Base-by-base conservation (phyloP, 2,329 filamentous ascomycete species). In the Stemphylium vesicarium region DNA sequence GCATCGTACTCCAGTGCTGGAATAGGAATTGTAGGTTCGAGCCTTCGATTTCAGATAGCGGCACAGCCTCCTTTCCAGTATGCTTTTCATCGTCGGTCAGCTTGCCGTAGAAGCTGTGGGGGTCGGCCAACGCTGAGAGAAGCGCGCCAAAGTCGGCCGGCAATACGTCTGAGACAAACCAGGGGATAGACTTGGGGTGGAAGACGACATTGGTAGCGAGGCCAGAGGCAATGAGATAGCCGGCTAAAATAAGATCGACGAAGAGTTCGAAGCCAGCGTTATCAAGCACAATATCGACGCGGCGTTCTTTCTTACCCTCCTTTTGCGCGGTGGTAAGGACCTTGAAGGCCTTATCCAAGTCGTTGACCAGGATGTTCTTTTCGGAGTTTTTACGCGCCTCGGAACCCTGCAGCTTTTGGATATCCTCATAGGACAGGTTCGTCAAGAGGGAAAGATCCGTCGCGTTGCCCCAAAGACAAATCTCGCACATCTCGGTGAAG, bases 221-320 rank as follows among this genome's bases (percentile, higher is more conserved):
- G 0, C 89, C 91, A 0, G 92, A 83, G 0, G 91, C 88, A 6
- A 99, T 82, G 12, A 99, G 82, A 73, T 96, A 99, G 0, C 93
- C 94, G 0, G 92, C 93, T 2, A 99, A 84, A 53, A 98, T 88
- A 9, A 99, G 83, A 71, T 99, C 95, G 62, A 98, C 95, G 71
- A 92, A 99, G 11, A 99, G 84, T 80, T 99, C 95, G 71, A 99
- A 99, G 5, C 95, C 95, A 16, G 95, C 92, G 67, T 99, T 99
- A 75, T 99, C 95, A 4, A 99, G 88, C 2, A 99, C 90, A 61
- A 99, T 94, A 69, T 99, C 95, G 2, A 99, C 89, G 13, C 91
- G 84, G 33, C 92, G 85, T 63, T 92, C 88, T 15, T 77, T 77
- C 57, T 82, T 80, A 70, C 86, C 85, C 24, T 84, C 84, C 18